Conservation (phyloP, 257 asterid genomes). For the Primulina huaijiensis region DNA sequence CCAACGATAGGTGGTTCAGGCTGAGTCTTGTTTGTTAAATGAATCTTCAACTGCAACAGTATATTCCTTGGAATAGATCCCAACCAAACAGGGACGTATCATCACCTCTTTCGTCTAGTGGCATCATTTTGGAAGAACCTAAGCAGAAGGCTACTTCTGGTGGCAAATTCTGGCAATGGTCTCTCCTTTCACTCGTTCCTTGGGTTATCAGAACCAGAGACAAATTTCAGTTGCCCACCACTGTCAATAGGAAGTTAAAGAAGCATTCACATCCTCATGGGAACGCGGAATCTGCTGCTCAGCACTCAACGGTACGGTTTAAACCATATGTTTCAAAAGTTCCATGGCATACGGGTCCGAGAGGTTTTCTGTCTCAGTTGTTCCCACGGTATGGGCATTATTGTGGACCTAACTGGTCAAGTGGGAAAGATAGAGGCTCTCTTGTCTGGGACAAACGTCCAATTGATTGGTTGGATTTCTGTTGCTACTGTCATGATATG, state of each 20-base stretch:
- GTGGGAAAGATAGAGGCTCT: constrained; percentile 87
- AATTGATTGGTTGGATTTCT: constrained; percentile 89
- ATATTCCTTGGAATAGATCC: constrained; percentile 49
- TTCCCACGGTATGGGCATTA: constrained; percentile 91
- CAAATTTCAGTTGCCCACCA: constrained; percentile 61
- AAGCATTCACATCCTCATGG: constrained; percentile 41
- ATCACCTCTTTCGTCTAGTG: constrained; percentile 33
- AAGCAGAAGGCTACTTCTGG: constrained; percentile 34
- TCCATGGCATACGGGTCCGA: constrained; percentile 92
- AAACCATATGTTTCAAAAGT: constrained; percentile 88
- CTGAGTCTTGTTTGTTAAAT: constrained; percentile 28
- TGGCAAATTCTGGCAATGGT: constrained; percentile 51
- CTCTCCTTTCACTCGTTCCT: constrained; percentile 48
- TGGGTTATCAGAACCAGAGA: constrained; percentile 54
- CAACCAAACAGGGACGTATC: constrained; percentile 47
- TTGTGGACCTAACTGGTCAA: constrained; percentile 98
- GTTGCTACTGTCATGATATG: constrained; percentile 95
- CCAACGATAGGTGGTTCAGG: constrained; percentile 27
- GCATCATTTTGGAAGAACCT: constrained; percentile 36
- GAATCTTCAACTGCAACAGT: constrained; percentile 47
- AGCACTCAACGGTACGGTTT: constrained; percentile 57
- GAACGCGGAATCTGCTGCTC: constrained; percentile 31
- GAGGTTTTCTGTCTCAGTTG: constrained; percentile 78
- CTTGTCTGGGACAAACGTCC: constrained; percentile 90
- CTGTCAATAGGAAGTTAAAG: constrained; percentile 68